Evolutionary conservation across 108 stramenopile genomes (phyloP), one percentile per base, ranked within the genome.

Genomic region (Fistulifera solaris): DNA sequence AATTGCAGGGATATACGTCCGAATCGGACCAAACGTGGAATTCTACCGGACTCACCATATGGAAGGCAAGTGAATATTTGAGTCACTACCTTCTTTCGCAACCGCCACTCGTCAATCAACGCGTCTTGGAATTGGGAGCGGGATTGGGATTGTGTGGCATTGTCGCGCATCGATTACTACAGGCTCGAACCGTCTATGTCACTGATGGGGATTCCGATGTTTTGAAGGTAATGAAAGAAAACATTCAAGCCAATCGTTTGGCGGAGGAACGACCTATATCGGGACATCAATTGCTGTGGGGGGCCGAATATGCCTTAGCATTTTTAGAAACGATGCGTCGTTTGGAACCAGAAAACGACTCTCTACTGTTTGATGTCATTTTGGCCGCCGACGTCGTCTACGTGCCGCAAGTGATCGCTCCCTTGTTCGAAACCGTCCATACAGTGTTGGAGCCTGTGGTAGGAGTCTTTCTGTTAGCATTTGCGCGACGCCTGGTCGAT

Each of bases 41-140:
- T 48, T 81, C 80, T 16, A 89, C 87, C 17, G 87, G 87, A 6
- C 53, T 85, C 26, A 85, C 87, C 21, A 48, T 89, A 16, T 89
- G 87, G 87, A 73, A 72, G 15, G 77, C 83, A 0, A 76, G 78
- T 10, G 61, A 85, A 12, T 67, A 72, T 50, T 56, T 89, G 23
- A 80, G 83, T 44, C 66, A 69, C 40, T 83, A 83, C 66, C 68
- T 80, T 54, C 46, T 83, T 13, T 48, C 68, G 23, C 46, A 80
- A 43, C 44, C 19, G 31, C 5, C 12, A 10, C 24, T 35, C 12
- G 24, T 28, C 35, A 25, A 38, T 3, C 46, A 52, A 25, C 31
- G 24, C 3, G 42, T 25, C 6, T 26, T 41, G 39, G 27, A 24
- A n/a, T 61, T 26, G 50, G 83, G 83, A 24, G 66, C 83, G 0